Evolutionary conservation across 495 filamentous ascomycete species (phyloP), one percentile per base, ranked within the genome.

Genomic region (Cercophora samala): DNA sequence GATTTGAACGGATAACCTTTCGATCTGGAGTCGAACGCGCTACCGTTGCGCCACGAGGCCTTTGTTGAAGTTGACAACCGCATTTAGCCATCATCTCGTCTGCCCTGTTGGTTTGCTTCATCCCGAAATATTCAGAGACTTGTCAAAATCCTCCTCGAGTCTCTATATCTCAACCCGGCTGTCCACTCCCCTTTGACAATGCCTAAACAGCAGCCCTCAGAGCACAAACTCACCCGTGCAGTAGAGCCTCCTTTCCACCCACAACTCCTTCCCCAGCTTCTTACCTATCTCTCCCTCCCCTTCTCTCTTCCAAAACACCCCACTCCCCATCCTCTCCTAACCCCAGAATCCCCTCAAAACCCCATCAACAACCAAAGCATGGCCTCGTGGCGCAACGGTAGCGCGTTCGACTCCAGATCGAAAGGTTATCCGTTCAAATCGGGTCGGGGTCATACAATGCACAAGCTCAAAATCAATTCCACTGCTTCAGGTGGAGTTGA

Each of bases 1-100:
- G 62, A 64, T 56, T 64, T 64, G 62, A 64, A 64, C 62, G 62
- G 62, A 64, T 64, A 64, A 64, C 62, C 62, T 64, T 64, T 64
- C 62, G 62, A 64, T 64, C 62, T 64, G 62, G 51, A 55, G 60
- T 62, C 60, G 60, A 62, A 62, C 60, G 60, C 60, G 60, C 60
- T 62, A 62, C 60, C 60, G 60, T 62, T 62, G 60, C 60, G 60
- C 60, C 60, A 62, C 29, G 60, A 62, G 60, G 60, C 60, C 60
- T 62, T n/a, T n/a, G 32, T 32, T 62, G 58, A 1, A 23, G 24
- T 5, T 25, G 5, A 15, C 0, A 5, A 0, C 23, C 0, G 5
- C 26, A 60, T 32, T 60, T 60, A 60, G n/a, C 58, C 58, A 18
- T 9, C 18, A 25, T 60, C 58, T 9, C n/a, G 58, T 1, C 8